Percentiles rank a stretch among this genome's conserved stretches.
Evolutionary conservation across 805 yeast genomes (phyloP).

Genomic region (Osmozyma mogii): DNA sequence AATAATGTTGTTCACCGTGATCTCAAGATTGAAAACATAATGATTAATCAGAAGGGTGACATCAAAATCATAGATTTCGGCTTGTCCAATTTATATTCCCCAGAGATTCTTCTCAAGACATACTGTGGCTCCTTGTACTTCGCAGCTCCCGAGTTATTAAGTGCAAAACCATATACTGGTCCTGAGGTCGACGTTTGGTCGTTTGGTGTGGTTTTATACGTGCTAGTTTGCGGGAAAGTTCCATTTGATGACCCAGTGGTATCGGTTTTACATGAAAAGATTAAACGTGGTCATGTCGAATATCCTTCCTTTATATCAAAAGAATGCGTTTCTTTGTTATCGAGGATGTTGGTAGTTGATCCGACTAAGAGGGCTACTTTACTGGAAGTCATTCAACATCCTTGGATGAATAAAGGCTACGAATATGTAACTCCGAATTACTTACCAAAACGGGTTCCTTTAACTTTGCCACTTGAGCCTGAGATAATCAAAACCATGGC

Average conservation of each 20-base stretch:
- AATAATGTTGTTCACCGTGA: constrained; percentile 96
- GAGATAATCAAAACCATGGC: constrained; percentile 69
- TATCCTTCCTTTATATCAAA: constrained; percentile 77
- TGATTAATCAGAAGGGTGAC: constrained; percentile 90
- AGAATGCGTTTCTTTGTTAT: constrained; percentile 72
- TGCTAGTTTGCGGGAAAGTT: constrained; percentile 93
- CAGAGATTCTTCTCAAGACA: constrained; percentile 68
- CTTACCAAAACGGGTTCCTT: constrained; percentile 72
- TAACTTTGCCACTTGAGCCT: constrained; percentile 59
- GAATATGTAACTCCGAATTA: constrained; percentile 65
- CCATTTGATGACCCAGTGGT: constrained; percentile 97
- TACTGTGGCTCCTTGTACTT: constrained; percentile 96
- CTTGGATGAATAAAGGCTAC: constrained; percentile 91
- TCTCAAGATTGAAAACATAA: constrained; percentile 89
- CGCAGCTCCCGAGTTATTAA: constrained; percentile 95
- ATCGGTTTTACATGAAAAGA: constrained; percentile 85
- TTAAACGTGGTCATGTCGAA: constrained; percentile 85
- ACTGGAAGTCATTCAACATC: constrained; percentile 74
- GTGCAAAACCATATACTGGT: constrained; percentile 88
- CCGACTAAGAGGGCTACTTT: constrained; percentile 75
- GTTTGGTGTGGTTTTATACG: constrained; percentile 93
- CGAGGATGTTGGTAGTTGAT: constrained; percentile 88
- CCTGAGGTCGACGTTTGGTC: constrained; percentile 99
- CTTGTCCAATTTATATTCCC: constrained; percentile 75
- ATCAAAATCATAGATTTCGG: constrained; percentile 96